Evolutionary conservation across 2,329 filamentous ascomycete genomes (phyloP).

Genomic region (Alternaria sp.): DNA sequence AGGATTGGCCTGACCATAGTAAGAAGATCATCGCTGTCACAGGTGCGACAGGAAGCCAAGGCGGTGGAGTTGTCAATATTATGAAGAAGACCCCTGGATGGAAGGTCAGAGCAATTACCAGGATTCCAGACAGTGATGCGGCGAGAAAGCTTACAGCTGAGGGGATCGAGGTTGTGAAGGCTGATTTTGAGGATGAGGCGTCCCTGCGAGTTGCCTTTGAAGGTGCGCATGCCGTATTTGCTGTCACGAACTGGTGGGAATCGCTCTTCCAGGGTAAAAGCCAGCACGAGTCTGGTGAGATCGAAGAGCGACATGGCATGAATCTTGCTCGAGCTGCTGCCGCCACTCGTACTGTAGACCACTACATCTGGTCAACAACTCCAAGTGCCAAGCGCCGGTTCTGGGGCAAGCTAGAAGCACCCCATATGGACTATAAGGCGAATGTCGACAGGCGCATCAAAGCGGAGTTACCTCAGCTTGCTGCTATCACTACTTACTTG

Average conservation of each 20-base stretch:
- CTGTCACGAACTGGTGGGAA: conserved; percentile 56
- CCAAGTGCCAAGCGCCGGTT: conserved; percentile 48
- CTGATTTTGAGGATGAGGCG: conserved; percentile 31
- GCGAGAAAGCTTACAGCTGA: conserved; percentile 33
- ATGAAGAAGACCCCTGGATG: conserved; percentile 35
- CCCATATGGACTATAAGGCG: conserved; percentile 58
- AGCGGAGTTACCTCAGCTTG: conserved; percentile 37
- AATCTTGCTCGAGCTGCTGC: conserved; percentile 56
- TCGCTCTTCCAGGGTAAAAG: conserved; percentile 38
- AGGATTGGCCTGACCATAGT: conserved; percentile 34
- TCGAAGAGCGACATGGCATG: conserved; percentile 53
- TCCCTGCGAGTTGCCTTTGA: conserved; percentile 32
- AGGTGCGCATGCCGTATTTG: conserved; percentile 46
- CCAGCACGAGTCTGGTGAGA: conserved; percentile 45
- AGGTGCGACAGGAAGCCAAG: conserved; percentile 41
- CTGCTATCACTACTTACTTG: conserved; percentile 40
- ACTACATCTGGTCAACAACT: conserved; percentile 59
- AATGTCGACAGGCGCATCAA: conserved; percentile 55
- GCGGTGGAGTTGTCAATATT: conserved; percentile 37
- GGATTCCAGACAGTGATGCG: conserved; percentile 28
- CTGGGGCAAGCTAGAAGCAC: conserved; percentile 46
- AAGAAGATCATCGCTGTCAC: conserved; percentile 37
- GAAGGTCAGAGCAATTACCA: conserved; percentile 36
- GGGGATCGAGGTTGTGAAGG: conserved; percentile 32
- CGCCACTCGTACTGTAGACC: conserved; percentile 49